phyloP scores from a whole-genome alignment of 2,329 filamentous ascomycete species.

The Microsporum audouinii region DNA sequence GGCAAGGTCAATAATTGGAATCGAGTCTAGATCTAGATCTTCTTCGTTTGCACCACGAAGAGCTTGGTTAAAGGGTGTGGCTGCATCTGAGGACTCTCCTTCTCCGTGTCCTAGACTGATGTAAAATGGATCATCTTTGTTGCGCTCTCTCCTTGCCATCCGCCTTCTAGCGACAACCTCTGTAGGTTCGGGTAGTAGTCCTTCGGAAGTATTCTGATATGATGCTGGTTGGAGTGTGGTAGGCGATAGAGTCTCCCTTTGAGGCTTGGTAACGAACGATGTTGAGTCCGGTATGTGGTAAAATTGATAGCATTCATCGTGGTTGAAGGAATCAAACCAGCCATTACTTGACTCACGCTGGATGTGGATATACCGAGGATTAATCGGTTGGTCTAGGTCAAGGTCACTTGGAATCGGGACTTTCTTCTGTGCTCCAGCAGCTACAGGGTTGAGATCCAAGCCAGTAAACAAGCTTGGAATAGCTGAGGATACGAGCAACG shows the following conservation, averaged over 20 bases:
- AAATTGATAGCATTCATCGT: conserved; percentile 30
- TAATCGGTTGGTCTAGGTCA: conserved; percentile 72
- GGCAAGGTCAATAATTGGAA: conserved; percentile 89
- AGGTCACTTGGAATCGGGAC: conserved; percentile 68
- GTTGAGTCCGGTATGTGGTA: conserved; percentile 27
- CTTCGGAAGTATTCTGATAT: conserved; percentile 25
- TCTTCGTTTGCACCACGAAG: conserved; percentile 60
- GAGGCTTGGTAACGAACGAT: conserved; percentile 1
- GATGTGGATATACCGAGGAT: conserved; percentile 57
- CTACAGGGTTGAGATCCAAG: conserved; percentile 85
- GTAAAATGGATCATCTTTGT: conserved; percentile 92
- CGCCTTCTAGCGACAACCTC: conserved; percentile 64
- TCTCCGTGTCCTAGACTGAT: conserved; percentile 44
- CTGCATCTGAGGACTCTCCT: conserved; percentile 46
- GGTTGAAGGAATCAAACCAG: conserved; percentile 38
- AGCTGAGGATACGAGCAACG: conserved; percentile 76
- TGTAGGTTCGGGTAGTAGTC: conserved; percentile 49
- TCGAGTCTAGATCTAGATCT: conserved; percentile 81
- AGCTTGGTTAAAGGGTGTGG: conserved; percentile 70
- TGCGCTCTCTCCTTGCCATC: conserved; percentile 65
- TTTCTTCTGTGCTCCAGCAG: conserved; percentile 67
- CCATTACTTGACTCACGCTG: conserved; percentile 47
- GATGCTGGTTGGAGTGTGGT: conserved; percentile 20
- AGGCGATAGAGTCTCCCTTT: conserved; percentile 16
- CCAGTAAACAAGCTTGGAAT: conserved; percentile 80